These are phyloP conservation scores for Mycena metata DNA, from an alignment of 768 basidiomycete genomes.

Conservation along the genomic window DNA sequence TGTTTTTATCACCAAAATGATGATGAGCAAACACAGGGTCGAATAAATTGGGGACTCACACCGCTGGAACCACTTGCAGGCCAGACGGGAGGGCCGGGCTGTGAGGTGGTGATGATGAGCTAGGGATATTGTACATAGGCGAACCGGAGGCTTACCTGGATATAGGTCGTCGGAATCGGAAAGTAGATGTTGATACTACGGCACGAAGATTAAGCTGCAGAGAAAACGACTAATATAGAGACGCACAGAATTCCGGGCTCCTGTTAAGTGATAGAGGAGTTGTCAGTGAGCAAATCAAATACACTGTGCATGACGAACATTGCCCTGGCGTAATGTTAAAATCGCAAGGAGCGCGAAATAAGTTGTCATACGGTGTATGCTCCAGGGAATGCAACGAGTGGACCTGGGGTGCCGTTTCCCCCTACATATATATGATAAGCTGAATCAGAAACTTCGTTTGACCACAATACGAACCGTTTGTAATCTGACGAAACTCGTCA, in stretches of 20 bases:
- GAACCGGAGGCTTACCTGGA: constrained; percentile 9
- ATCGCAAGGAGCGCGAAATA: background rate
- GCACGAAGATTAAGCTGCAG: background rate
- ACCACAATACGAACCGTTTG: constrained; percentile 4
- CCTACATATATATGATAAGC: background rate
- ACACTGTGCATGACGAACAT: constrained; percentile 12
- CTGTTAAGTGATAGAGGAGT: constrained; percentile 1
- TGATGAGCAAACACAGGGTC: background rate
- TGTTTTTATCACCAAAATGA: background rate
- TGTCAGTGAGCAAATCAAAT: background rate
- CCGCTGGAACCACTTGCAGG: constrained; percentile 18
- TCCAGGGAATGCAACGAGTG: constrained; percentile 52
- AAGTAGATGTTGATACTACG: constrained; percentile 38
- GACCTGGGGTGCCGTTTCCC: constrained; percentile 50
- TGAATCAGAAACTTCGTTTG: background rate
- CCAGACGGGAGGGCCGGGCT: constrained; percentile 31
- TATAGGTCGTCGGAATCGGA: constrained; percentile 40
- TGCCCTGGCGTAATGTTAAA: constrained; percentile 27
- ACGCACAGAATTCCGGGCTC: constrained; percentile 36
- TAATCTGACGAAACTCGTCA: background rate
- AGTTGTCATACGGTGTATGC: constrained; percentile 45
- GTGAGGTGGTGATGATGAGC: background rate
- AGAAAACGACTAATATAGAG: background rate
- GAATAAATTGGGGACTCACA: background rate
- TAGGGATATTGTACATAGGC: too few relatives aligned